Conservation (phyloP, 768 basidiomycete genomes). For the Tulasnella calospora region DNA sequence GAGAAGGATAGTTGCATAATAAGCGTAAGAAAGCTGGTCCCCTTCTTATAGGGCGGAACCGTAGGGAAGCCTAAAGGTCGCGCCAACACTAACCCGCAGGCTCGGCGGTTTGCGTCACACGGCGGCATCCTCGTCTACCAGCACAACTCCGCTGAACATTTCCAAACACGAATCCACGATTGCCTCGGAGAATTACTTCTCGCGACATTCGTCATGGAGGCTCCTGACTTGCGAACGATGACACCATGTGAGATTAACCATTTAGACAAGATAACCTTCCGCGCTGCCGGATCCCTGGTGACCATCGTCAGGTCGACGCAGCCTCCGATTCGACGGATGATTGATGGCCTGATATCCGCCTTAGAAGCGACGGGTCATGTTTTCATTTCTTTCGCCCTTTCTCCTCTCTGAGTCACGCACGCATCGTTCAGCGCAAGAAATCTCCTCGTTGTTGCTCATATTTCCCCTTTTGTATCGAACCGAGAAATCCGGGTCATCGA, state of each 20-base stretch:
- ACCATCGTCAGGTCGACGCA: conserved; percentile 4
- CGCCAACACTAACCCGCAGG: background rate
- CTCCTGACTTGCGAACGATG: background rate
- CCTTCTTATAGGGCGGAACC: conserved; percentile 7
- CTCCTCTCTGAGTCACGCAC: background rate
- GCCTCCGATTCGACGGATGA: background rate
- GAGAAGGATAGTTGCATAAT: background rate
- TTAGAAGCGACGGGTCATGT: background rate
- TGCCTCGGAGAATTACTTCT: background rate
- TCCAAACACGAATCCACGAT: background rate
- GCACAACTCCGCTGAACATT: background rate
- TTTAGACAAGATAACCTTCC: conserved; percentile 8
- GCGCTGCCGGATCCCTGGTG: background rate
- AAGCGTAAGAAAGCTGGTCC: background rate
- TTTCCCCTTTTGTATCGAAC: background rate
- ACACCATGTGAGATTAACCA: conserved; percentile 9
- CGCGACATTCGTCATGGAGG: background rate
- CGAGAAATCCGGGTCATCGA: too few species aligned
- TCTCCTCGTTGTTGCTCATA: background rate
- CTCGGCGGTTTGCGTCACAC: conserved; percentile 3
- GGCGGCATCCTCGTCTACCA: background rate
- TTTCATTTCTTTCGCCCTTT: background rate
- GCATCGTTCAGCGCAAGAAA: background rate
- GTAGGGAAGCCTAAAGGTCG: background rate
- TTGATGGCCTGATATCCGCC: background rate